Evolutionary conservation across 768 basidiomycete species (phyloP), one percentile per base, ranked within the genome.

Genomic region (Candolleomyces eurysporus): DNA sequence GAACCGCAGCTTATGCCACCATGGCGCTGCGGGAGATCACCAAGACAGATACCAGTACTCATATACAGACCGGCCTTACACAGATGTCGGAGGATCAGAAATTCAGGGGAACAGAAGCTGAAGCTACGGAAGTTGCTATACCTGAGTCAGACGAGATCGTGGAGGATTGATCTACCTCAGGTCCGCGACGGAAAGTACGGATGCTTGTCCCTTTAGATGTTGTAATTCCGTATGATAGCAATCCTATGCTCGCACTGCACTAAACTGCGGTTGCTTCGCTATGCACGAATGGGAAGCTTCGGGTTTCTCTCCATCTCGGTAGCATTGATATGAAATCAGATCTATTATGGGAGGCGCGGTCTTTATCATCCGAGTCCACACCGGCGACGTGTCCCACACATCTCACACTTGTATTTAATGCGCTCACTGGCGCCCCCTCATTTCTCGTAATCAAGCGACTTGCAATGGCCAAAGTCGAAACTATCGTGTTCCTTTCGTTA

Each of bases 11-110:
- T 5, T 99, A 98, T 74, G 97, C 97, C 2, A 99, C 97, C 2
- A 99, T 99, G 97, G 96, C 96, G 4, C 73, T 99, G 66, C 86
- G 94, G 46, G 94, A 97, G 75, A 86, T 97, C 48, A 94, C 95
- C 14, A 98, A 96, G 77, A 92, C 90, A 39, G 95, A 98, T 69
- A 98, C 96, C 19, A 94, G 93, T 71, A 89, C 94, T 45, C 94
- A 94, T 68, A 89, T 87, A 76, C 96, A 97, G 71, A 90, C 82
- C n/a, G 77, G 78, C 65, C 79, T 95, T 63, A 95, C 93, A 13
- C 82, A 80, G 57, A 80, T 83, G 36, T 87, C 91, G 21, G 92
- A 91, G 71, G 93, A 95, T 69, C 93, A 95, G 71, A 85, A 85
- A 66, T 93, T 87, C 72, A 84, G 85, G 64, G 87, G 89, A 5